Evolutionary conservation across 257 asterid genomes (phyloP), one percentile per base, ranked within the genome.

Genomic region (Lithospermum erythrorhizon): DNA sequence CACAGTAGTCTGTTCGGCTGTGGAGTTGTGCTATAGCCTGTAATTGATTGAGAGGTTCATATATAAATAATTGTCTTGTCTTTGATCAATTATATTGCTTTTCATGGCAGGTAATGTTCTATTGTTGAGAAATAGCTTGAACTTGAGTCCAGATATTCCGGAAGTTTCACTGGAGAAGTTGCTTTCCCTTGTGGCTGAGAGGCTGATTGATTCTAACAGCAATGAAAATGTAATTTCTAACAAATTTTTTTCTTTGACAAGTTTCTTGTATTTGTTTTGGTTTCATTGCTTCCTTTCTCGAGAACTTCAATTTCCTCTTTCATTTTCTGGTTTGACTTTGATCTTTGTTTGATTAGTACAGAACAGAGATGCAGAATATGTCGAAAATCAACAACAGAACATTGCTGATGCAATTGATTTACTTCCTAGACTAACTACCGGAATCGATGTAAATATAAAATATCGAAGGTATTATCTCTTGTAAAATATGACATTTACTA

Each of bases 391-490:
- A 74, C 86, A 77, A 73, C 95, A 89, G 76, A 89, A 93, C 75
- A 86, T 93, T 66, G 73, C 91, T 14, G 97, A 89, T 80, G 97
- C 97, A 41, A 93, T 93, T 69, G 97, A 86, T 70, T 73, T 86
- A 83, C 97, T 93, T 69, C 98, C 98, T 66, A 83, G 97, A 68
- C 97, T 93, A 57, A 74, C 96, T 0, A 93, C 97, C 59, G 98
- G 98, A 32, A 88, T 93, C 77, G 98, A 93, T 74, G 96, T 93
- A 63, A 93, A 93, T 65, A 64, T 89, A 65, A 86, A 89, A 71
- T 93, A 89, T 72, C 79, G 81, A 72, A 84, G 95, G 98, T 86
- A 73, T 56, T 65, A 68, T 24, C 41, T 21, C 56, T 68, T 57
- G 51, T 53, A 59, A n/a, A 57, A 73, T 37, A 17, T 58, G 57